These are phyloP conservation scores for Barnettozyma siamensis DNA, from an alignment of 805 yeast genomes.

Conservation along the genomic window DNA sequence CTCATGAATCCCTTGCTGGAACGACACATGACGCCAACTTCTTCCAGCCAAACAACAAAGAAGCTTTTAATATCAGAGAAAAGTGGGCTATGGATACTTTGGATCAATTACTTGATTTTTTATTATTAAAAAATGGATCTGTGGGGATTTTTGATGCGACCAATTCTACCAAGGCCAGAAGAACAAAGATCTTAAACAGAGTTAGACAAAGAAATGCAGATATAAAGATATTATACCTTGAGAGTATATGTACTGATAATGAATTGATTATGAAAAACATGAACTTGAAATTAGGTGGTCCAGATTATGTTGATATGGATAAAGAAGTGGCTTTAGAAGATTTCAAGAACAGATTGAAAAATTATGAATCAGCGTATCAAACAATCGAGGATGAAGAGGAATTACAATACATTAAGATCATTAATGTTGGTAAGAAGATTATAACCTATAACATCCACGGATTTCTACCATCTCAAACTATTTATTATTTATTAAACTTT, in stretches of 20 bases:
- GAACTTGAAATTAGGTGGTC: conserved; percentile 81
- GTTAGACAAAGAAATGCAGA: conserved; percentile 53
- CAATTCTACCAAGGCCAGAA: conserved; percentile 62
- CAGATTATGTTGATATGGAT: conserved; percentile 86
- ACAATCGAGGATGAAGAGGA: conserved; percentile 76
- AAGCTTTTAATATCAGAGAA: conserved; percentile 65
- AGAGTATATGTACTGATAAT: conserved; percentile 80
- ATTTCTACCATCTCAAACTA: conserved; percentile 87
- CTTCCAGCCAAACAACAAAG: conserved; percentile 72
- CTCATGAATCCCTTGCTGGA: background rate
- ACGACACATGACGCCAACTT: conserved; percentile 71
- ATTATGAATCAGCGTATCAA: conserved; percentile 87
- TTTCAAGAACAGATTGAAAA: conserved; percentile 71
- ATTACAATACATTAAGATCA: conserved; percentile 88
- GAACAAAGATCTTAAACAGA: conserved; percentile 50
- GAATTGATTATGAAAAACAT: conserved; percentile 78
- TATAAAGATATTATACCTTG: conserved; percentile 77
- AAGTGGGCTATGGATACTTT: conserved; percentile 96
- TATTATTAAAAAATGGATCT: conserved; percentile 74
- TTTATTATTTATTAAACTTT: conserved; percentile 83
- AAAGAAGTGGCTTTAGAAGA: conserved; percentile 73
- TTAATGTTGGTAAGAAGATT: conserved; percentile 90
- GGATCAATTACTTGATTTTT: conserved; percentile 75
- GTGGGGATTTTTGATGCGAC: conserved; percentile 92
- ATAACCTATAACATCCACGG: conserved; percentile 87